Evolutionary conservation across 2,329 filamentous ascomycete genomes (phyloP).

Genomic region (Ophiognomonia clavigignenti-juglandacearum): DNA sequence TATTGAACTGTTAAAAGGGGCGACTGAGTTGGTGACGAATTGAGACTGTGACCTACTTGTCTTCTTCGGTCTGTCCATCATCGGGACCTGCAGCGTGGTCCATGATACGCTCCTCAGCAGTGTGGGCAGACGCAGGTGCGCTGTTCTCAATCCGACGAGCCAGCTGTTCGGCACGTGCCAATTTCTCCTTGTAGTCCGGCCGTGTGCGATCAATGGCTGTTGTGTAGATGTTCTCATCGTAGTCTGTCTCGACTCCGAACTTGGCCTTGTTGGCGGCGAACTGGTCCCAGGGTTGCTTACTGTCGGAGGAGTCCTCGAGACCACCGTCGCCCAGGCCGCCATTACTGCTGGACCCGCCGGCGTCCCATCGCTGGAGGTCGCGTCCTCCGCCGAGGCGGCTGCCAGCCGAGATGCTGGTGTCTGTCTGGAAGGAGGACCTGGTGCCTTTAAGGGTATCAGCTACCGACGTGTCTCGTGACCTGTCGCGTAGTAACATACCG

Average conservation of each 20-base stretch:
- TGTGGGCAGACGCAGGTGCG: constrained; percentile 69
- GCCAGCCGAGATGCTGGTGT: constrained; percentile 80
- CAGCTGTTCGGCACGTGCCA: constrained; percentile 74
- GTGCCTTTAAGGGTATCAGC: constrained; percentile 45
- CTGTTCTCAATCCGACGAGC: constrained; percentile 86
- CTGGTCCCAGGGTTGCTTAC: constrained; percentile 68
- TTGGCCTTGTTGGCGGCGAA: constrained; percentile 84
- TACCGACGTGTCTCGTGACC: background rate
- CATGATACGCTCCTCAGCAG: constrained; percentile 83
- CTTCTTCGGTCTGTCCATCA: constrained; percentile 80
- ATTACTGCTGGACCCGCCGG: constrained; percentile 40
- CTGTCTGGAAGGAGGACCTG: constrained; percentile 72
- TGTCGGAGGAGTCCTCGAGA: constrained; percentile 52
- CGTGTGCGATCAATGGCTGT: constrained; percentile 82
- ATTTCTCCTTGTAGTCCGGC: constrained; percentile 72
- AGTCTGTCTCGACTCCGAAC: constrained; percentile 84
- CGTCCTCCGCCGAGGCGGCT: constrained; percentile 66
- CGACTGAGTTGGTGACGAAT: too few species aligned
- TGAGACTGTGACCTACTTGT: constrained; percentile 58
- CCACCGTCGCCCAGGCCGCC: constrained; percentile 52
- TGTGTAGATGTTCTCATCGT: constrained; percentile 93
- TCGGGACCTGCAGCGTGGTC: constrained; percentile 59
- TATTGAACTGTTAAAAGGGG: constrained; percentile 34
- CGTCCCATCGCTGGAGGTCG: constrained; percentile 73
- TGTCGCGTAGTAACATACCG: constrained; percentile 25